phyloP scores from a whole-genome alignment of 371 early-diverging fungal species.

The Mortierella sp. region DNA sequence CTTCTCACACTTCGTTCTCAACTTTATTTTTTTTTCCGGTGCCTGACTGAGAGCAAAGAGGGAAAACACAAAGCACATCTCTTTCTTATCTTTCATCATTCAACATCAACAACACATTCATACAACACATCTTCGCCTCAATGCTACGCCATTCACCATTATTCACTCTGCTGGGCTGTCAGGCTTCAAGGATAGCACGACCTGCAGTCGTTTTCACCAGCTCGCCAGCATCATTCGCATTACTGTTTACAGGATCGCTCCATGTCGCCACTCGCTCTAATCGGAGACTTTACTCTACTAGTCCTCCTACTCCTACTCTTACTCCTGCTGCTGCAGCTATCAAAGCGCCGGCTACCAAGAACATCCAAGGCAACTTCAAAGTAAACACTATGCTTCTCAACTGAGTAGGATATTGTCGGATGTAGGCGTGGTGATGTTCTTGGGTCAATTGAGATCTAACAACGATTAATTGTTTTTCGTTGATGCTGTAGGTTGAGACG shows the following conservation, averaged over 20 bases:
- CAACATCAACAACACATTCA: background rate
- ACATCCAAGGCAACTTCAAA: conserved; percentile 24
- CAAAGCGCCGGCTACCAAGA: conserved; percentile 7
- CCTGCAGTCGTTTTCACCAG: background rate
- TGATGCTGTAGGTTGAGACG: conserved; percentile 37
- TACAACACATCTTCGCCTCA: background rate
- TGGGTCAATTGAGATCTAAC: background rate
- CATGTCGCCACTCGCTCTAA: background rate
- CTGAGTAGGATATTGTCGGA: background rate
- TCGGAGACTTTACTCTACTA: conserved; percentile 6
- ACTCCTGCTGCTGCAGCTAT: background rate
- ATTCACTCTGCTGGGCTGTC: conserved; percentile 2
- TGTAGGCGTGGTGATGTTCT: background rate
- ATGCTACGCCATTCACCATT: background rate
- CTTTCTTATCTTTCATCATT: background rate
- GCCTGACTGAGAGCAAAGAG: background rate
- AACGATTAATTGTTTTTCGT: background rate
- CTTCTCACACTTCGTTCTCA: background rate
- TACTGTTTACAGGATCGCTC: background rate
- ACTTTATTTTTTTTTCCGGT: background rate
- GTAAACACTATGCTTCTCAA: background rate
- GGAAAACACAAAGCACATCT: background rate
- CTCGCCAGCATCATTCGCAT: background rate
- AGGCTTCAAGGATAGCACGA: background rate
- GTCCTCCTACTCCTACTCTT: background rate